Base-by-base conservation (phyloP, 179 eudicot genomes). In the Spergularia azorica region DNA sequence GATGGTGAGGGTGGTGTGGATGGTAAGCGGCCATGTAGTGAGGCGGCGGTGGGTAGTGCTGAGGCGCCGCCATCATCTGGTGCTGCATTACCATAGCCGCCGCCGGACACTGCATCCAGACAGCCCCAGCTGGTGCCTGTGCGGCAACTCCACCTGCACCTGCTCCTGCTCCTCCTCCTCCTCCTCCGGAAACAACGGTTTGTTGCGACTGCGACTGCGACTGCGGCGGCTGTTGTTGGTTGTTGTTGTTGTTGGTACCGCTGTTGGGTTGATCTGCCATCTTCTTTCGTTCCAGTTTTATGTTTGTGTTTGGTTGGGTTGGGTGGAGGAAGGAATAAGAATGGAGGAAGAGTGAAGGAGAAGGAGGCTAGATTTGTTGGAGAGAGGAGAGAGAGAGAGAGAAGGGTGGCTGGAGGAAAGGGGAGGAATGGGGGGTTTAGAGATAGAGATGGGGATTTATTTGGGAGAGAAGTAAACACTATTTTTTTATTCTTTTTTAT, bases 31-130 rank as follows among this genome's bases (percentile, higher is more conserved):
- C 89, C 90, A 92, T 74, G 67, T 87, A 90, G 38, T 88, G 95
- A 1, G 88, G 86, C 65, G 97, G 92, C 66, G 86, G 78, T 41
- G 89, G 83, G 59, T 83, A 83, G 48, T 83, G 86, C 10, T 79
- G 84, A 0, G 76, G 81, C 36, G 81, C 70, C n/a, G 78, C 87
- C 86, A 90, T 87, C 93, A 91, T 88, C 75, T 87, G 91, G 43
- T 87, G 97, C 77, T 82, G 97, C 95, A 94, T 92, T 87, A 92
- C 90, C 91, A 92, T 90, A 26, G 95, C 94, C 63, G 92, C 88
- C 62, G 93, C 89, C 64, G 92, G 97, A 72, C 87, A 93, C 51
- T 87, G 97, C 91, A 91, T 90, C 89, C 91, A 86, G 79, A 90
- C 88, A 63, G 79, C 75, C 7, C 75, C 76, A 10, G 71, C 77